Conservation (phyloP, 495 filamentous ascomycete genomes). For the Sordaria brevicollis region DNA sequence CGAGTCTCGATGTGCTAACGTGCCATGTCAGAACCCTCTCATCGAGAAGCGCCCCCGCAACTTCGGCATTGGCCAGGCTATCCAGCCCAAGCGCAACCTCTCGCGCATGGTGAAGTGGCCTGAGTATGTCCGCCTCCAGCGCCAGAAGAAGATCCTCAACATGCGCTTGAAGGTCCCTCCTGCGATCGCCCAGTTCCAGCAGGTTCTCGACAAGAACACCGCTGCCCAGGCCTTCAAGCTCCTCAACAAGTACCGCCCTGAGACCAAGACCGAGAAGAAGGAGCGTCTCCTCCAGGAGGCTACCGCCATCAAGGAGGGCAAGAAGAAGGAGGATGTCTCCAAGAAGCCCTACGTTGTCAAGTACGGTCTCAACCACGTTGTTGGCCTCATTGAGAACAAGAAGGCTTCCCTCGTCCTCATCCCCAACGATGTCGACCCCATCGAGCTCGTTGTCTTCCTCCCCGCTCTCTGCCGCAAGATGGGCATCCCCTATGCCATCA, state of each 20-base stretch:
- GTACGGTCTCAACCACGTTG: constrained; percentile 99
- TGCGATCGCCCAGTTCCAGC: constrained; percentile 94
- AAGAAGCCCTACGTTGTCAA: constrained; percentile 99
- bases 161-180: constrained; percentile 97
- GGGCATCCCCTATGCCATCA: constrained; percentile 97
- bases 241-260: constrained; percentile 98
- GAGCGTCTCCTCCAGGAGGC: constrained; percentile 97
- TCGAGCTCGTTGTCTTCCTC: constrained; percentile 98
- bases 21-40: constrained; percentile 76
- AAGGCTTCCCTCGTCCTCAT: constrained; percentile 97
- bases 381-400: constrained; percentile 99
- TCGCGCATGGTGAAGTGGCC: constrained; percentile 99
- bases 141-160: constrained; percentile 99
- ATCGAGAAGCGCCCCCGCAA: constrained; percentile 96
- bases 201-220: constrained; percentile 95
- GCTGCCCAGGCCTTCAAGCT: constrained; percentile 95
- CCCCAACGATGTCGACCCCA: constrained; percentile 98
- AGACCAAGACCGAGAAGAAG: constrained; percentile 99
- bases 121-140: constrained; percentile 96
- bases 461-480: constrained; percentile 99
- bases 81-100: constrained; percentile 95
- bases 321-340: constrained; percentile 99
- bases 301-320: constrained; percentile 89
- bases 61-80: constrained; percentile 98
- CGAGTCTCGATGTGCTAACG: constrained; percentile 21